These are phyloP conservation scores for Solanum tarapatanum DNA, from an alignment of 257 asterid species.

Conservation along the genomic window DNA sequence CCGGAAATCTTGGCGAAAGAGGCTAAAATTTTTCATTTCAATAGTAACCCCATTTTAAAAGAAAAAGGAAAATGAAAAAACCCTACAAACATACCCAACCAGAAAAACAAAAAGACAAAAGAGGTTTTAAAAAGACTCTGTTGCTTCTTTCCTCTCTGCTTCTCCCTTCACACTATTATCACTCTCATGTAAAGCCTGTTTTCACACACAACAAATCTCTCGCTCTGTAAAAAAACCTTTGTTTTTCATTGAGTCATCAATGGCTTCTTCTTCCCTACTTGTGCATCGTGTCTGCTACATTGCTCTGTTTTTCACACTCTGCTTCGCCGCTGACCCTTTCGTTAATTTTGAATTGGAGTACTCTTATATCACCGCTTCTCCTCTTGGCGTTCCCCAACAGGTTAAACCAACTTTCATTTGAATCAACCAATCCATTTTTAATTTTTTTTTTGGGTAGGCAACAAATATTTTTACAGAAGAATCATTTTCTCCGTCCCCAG, in stretches of 20 bases:
- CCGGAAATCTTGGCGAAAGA: background rate
- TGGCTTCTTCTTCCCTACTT: conserved; percentile 3
- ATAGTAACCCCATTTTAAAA: background rate
- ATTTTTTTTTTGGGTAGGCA: background rate
- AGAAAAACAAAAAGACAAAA: background rate
- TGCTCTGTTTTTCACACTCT: conserved; percentile 25
- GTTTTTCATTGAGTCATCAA: background rate
- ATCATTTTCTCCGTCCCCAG: background rate
- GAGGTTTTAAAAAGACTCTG: background rate
- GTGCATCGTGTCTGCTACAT: conserved; percentile 9
- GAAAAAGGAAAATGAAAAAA: background rate
- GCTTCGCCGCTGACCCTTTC: conserved; percentile 60
- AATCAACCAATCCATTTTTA: background rate
- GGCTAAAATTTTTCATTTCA: background rate
- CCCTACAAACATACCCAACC: background rate
- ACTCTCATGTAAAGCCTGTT: background rate
- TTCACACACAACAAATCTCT: background rate
- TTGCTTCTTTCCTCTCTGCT: background rate
- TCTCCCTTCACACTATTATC: background rate
- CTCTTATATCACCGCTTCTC: conserved; percentile 73
- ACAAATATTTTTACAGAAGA: background rate
- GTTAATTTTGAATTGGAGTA: conserved; percentile 46
- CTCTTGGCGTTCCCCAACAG: conserved; percentile 96
- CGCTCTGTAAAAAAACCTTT: background rate
- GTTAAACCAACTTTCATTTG: conserved; percentile 11